These are phyloP conservation scores for Adansonia grandidieri DNA, from an alignment of 441 rosid species.

Conservation along the genomic window DNA sequence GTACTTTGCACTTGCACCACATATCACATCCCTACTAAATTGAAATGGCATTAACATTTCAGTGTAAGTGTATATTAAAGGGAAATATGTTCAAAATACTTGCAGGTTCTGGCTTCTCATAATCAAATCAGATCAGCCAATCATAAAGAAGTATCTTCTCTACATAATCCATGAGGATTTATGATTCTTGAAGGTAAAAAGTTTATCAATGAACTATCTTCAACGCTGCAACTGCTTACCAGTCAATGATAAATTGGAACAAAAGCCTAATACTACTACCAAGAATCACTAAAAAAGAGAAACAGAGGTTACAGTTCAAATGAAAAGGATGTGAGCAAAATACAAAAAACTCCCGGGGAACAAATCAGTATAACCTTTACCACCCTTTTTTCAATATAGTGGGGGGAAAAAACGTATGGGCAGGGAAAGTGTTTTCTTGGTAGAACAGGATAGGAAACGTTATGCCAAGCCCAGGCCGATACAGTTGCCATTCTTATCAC, in stretches of 20 bases:
- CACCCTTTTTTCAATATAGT: not conserved
- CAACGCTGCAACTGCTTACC: not conserved
- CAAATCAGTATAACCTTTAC: not conserved
- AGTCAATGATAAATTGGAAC: not conserved
- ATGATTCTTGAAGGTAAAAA: not conserved
- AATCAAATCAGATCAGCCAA: conserved; percentile 1
- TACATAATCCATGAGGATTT: not conserved
- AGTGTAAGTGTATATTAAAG: not conserved
- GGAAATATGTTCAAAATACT: not conserved
- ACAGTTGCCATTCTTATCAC: not conserved
- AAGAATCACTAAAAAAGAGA: not conserved
- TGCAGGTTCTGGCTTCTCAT: not conserved
- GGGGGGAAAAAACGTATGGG: not conserved
- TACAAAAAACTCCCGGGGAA: not conserved
- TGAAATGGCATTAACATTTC: not conserved
- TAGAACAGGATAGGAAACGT: not conserved
- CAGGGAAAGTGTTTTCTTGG: not conserved
- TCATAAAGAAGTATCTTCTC: not conserved
- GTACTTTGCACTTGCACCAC: not conserved
- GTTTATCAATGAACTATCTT: not conserved
- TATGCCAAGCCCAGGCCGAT: not conserved
- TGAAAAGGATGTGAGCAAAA: not conserved
- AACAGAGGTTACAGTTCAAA: not conserved
- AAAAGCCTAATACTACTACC: not conserved
- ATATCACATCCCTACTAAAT: not conserved